Base-by-base conservation (phyloP, 2,329 filamentous ascomycete species). In the Phialophora chinensis region DNA sequence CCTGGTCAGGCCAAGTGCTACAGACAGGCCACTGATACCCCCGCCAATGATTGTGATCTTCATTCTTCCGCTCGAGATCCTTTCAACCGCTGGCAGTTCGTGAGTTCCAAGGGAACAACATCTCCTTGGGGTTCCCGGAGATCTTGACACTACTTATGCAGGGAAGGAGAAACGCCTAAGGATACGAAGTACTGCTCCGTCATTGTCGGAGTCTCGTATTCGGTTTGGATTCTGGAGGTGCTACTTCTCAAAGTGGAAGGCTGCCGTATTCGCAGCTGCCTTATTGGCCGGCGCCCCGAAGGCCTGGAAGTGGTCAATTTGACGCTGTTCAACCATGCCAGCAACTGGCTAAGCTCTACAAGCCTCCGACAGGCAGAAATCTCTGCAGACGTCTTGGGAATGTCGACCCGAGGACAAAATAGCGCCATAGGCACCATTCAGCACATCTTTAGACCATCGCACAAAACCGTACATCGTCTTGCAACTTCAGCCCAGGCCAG, bases 401-500 rank as follows among this genome's bases (percentile, higher is more conserved):
- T 52, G 12, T 10, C 17, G 2, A 14, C 20, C 11, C 20, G 44
- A n/a, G 23, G n/a, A 52, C 35, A 33, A 7, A 7, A 31, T 27
- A 33, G 27, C 14, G 29, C 42, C 42, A 38, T 1, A 10, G 20
- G 12, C 25, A 50, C n/a, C 44, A 25, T 14, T 5, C 29, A 61
- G 49, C 47, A 53, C 59, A 42, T 7, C n/a, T 2, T 61, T 61
- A 42, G 49, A 54, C 25, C 11, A 29, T 53, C 25, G 12, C 33
- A 17, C 20, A 25, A 12, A 60, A 50, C 17, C 17, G 23, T 38
- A 4, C 8, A 38, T 38, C 20, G 12, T 25, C 1, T 8, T n/a
- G 12, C 59, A 27, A 20, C 27, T 11, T 66, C 77, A 87, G 23
- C 92, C 92, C 56, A 99, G 79, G 1, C 95, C 95, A 25, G 92